Conservation (phyloP, 208 protist species). For the Vickermania spadyakhi region DNA sequence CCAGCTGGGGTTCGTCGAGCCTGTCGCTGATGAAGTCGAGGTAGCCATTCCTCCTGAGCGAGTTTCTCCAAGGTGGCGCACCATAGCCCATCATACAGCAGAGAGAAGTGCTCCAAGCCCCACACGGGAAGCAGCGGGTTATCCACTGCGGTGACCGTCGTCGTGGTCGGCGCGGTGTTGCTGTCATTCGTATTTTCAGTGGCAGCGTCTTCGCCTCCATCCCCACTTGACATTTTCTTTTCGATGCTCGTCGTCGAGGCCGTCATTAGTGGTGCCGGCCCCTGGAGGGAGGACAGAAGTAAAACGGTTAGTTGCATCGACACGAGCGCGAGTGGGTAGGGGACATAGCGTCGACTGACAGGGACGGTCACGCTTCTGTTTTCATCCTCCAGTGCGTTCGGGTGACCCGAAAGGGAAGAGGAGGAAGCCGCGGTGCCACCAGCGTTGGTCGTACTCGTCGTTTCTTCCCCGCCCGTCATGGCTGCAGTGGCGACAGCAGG, state of each 20-base stretch:
- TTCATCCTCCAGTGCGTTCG: too few relatives aligned
- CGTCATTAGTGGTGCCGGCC: not conserved
- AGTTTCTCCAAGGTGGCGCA: not conserved
- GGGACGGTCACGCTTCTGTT: too few relatives aligned
- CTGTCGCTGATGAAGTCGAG: too few relatives aligned
- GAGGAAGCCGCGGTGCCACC: not conserved
- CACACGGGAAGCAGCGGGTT: not conserved
- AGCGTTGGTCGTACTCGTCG: conserved; percentile 12
- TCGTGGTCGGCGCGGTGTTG: not conserved
- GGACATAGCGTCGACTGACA: not conserved
- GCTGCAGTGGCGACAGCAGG: too few relatives aligned
- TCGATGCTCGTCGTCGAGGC: not conserved
- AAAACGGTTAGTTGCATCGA: conserved; percentile 76
- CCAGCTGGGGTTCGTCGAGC: too few relatives aligned
- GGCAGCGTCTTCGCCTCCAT: not conserved
- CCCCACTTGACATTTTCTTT: not conserved
- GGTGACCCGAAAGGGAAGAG: too few relatives aligned
- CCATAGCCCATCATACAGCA: conserved; percentile 3
- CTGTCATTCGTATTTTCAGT: not conserved
- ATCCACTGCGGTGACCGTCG: not conserved
- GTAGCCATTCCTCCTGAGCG: too few relatives aligned
- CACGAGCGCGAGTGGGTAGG: conserved; percentile 76
- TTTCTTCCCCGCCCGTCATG: too few relatives aligned
- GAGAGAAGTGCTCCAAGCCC: not conserved
- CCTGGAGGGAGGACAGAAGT: not conserved